Evolutionary conservation across 805 yeast species (phyloP).

Genomic region (Diddensiella transvaalensis): DNA sequence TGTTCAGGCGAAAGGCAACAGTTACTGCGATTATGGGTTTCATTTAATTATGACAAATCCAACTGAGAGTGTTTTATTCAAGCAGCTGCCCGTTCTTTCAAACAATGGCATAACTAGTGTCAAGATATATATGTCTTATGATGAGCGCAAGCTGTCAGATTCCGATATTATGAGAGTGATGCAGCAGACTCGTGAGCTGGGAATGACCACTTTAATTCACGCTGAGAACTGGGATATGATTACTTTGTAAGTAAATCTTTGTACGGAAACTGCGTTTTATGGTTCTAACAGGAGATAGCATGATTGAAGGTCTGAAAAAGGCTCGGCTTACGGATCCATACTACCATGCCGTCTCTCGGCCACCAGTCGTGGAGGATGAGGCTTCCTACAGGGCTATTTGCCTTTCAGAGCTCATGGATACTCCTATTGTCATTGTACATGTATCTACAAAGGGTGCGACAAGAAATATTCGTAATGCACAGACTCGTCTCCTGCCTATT

Average conservation of each 20-base stretch:
- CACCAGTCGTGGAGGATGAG: constrained; percentile 46
- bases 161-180: constrained; percentile 40
- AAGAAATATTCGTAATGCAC: constrained; percentile 42
- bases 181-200: constrained; percentile 38
- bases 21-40: constrained; percentile 48
- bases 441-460: constrained; percentile 45
- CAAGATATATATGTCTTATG: constrained; percentile 47
- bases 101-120: constrained; percentile 40
- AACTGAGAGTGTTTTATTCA: constrained; percentile 28
- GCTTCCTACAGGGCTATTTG: constrained; percentile 48
- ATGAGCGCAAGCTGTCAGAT: constrained; percentile 41
- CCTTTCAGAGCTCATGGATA: constrained; percentile 42
- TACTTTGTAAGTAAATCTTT: constrained; percentile 23
- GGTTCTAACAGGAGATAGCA: constrained; percentile 16
- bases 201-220: constrained; percentile 48
- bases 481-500: constrained; percentile 40
- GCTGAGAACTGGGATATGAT: constrained; percentile 51
- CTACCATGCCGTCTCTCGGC: constrained; percentile 46
- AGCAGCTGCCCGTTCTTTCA: constrained; percentile 36
- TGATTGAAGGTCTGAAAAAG: constrained; percentile 39
- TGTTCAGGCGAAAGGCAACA: constrained; percentile 28
- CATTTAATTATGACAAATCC: constrained; percentile 44
- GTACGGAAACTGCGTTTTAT: neutral
- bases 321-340: constrained; percentile 40
- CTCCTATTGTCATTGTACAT: constrained; percentile 47